These are phyloP conservation scores for Botrytis squamosa DNA, from an alignment of 2,329 filamentous ascomycete genomes.

Conservation along the genomic window DNA sequence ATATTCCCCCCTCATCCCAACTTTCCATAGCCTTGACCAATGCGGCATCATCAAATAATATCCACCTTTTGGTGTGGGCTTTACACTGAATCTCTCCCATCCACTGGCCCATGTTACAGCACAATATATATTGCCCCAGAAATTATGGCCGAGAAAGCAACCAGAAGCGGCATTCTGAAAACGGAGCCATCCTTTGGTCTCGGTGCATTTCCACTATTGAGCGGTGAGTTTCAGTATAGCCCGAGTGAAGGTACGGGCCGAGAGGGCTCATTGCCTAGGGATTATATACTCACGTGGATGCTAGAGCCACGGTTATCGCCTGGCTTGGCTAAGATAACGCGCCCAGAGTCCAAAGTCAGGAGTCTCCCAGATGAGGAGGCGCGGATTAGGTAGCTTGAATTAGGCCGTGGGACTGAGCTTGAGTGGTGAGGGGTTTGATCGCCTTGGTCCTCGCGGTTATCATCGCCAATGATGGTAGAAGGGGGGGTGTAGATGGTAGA, in stretches of 20 bases:
- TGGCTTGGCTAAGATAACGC: not conserved
- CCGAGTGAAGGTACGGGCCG: no score
- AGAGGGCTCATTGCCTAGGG: not conserved
- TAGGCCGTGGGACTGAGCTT: slow-evolving; percentile 10
- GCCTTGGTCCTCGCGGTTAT: not conserved
- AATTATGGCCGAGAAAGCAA: not conserved
- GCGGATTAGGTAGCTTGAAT: slow-evolving; percentile 2
- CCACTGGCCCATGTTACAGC: not conserved
- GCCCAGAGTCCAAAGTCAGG: not conserved
- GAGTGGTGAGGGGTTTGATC: not conserved
- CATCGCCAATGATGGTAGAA: not conserved
- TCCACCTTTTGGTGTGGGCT: not conserved
- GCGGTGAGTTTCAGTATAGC: not conserved
- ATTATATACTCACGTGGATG: slow-evolving; percentile 2
- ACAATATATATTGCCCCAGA: not conserved
- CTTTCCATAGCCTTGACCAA: not conserved
- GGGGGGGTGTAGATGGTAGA: not conserved
- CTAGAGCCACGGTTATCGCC: not conserved
- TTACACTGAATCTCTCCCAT: slow-evolving; percentile 3
- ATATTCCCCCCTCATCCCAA: not conserved
- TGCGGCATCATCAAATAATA: slow-evolving; percentile 6
- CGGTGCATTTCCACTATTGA: slow-evolving; percentile 12
- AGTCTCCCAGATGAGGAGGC: slow-evolving; percentile 10
- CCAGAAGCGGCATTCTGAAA: slow-evolving; percentile 14
- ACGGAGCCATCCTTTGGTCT: slow-evolving; percentile 1